phyloP scores from a whole-genome alignment of 2,329 filamentous ascomycete species.

The Arthrobotrys musiformis region DNA sequence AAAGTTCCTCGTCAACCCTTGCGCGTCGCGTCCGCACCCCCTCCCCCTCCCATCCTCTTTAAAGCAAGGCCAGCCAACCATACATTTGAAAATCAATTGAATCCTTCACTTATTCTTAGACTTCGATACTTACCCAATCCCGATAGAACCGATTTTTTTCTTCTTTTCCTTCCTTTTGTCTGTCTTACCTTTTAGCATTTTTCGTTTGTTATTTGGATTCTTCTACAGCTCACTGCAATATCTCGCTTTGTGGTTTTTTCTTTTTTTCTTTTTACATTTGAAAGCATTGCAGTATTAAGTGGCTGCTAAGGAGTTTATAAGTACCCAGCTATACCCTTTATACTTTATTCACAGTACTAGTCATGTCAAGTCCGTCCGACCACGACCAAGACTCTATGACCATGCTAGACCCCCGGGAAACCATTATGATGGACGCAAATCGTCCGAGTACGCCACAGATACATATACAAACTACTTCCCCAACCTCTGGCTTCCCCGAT shows the following conservation, averaged over 20 bases:
- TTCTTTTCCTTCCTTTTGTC: background rate
- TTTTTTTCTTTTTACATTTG: background rate
- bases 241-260: too few relatives aligned
- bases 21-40: background rate
- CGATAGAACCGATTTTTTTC: background rate
- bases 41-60: too few relatives aligned
- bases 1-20: background rate
- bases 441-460: background rate
- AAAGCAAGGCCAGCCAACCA: background rate
- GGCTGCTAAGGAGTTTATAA: background rate
- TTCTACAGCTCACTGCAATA: too few relatives aligned
- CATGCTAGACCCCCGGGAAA: background rate
- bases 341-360: background rate
- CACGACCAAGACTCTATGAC: background rate
- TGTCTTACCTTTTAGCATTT: background rate
- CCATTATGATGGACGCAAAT: background rate
- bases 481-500: constrained; percentile 20
- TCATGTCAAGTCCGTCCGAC: constrained; percentile 13
- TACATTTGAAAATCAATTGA: background rate
- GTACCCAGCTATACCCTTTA: background rate
- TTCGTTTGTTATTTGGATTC: background rate
- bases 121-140: background rate
- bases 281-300: background rate
- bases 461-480: constrained; percentile 5
- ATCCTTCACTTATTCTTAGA: too few relatives aligned